Conservation (phyloP, 2,329 filamentous ascomycete genomes). For the Atkinsonella hypoxylon region DNA sequence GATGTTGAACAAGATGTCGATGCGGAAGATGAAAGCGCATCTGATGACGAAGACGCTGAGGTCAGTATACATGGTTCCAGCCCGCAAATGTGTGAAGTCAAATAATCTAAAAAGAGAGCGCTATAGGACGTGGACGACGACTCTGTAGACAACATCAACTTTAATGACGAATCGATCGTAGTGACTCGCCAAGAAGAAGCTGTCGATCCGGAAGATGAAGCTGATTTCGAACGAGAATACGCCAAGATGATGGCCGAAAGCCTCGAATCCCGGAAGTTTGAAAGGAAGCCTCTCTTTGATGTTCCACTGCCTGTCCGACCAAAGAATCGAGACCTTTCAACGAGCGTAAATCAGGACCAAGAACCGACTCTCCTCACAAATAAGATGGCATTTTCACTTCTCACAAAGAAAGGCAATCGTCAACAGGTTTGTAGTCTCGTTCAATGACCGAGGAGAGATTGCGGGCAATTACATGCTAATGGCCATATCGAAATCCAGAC, state of each 20-base stretch:
- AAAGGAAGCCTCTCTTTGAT: slow-evolving; percentile 88
- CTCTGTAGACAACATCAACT: slow-evolving; percentile 47
- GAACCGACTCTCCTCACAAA: slow-evolving; percentile 14
- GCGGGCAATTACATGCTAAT: not conserved
- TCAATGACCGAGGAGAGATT: not conserved
- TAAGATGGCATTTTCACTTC: slow-evolving; percentile 93
- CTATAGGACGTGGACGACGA: slow-evolving; percentile 35
- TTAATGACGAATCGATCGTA: slow-evolving; percentile 79
- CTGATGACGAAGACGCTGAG: slow-evolving; percentile 47
- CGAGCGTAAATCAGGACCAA: slow-evolving; percentile 16
- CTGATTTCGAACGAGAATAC: slow-evolving; percentile 95
- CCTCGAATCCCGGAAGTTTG: slow-evolving; percentile 88
- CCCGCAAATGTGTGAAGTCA: not conserved
- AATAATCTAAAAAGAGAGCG: not conserved
- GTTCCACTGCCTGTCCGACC: slow-evolving; percentile 87
- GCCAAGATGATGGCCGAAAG: slow-evolving; percentile 98
- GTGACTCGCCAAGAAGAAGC: slow-evolving; percentile 86
- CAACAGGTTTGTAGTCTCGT: slow-evolving; percentile 54
- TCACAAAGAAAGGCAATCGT: slow-evolving; percentile 92
- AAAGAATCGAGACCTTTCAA: slow-evolving; percentile 47
- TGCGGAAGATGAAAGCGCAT: slow-evolving; percentile 47
- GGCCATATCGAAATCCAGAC: slow-evolving; percentile 42
- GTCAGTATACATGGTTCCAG: slow-evolving; percentile 21
- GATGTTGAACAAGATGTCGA: slow-evolving; percentile 51
- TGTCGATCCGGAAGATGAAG: slow-evolving; percentile 84